These are phyloP conservation scores for Candida hungchunana DNA, from an alignment of 805 yeast species.

Conservation along the genomic window DNA sequence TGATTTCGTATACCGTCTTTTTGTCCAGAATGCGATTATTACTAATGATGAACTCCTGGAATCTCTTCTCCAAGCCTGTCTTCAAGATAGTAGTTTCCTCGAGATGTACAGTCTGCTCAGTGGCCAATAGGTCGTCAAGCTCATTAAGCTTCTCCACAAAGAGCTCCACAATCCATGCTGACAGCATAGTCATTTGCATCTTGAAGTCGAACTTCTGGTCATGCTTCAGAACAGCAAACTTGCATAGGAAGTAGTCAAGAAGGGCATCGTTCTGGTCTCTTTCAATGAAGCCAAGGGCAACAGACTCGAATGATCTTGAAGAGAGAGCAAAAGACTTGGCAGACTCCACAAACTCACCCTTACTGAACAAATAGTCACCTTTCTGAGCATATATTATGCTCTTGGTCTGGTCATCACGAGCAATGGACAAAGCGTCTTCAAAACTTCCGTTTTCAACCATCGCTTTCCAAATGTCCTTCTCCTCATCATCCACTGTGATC, in stretches of 20 bases:
- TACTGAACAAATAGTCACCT: constrained; percentile 44
- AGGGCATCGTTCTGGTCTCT: constrained; percentile 38
- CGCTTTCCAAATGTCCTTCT: constrained; percentile 69
- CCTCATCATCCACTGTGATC: constrained; percentile 63
- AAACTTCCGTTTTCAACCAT: constrained; percentile 48
- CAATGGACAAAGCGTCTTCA: constrained; percentile 55
- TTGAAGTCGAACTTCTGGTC: constrained; percentile 25
- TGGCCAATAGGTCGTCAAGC: constrained; percentile 30
- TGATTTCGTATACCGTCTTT: constrained; percentile 66
- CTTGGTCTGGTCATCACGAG: constrained; percentile 34
- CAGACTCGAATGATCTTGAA: constrained; percentile 62
- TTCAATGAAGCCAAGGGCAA: constrained; percentile 54
- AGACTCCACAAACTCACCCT: constrained; percentile 32
- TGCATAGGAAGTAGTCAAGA: constrained; percentile 40
- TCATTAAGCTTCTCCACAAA: constrained; percentile 30
- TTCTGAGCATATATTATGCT: constrained; percentile 50
- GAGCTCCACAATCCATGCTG: constrained; percentile 36
- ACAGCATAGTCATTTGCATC: constrained; percentile 28
- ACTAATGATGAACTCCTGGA: constrained; percentile 45
- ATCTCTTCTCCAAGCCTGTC: constrained; percentile 28
- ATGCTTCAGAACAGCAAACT: constrained; percentile 32
- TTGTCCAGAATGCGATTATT: constrained; percentile 53
- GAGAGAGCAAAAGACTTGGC: constrained; percentile 61
- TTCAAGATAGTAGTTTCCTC: constrained; percentile 25
- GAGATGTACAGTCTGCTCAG: constrained; percentile 24